Conservation (phyloP, 768 basidiomycete species). For the Lyophyllum semitale region DNA sequence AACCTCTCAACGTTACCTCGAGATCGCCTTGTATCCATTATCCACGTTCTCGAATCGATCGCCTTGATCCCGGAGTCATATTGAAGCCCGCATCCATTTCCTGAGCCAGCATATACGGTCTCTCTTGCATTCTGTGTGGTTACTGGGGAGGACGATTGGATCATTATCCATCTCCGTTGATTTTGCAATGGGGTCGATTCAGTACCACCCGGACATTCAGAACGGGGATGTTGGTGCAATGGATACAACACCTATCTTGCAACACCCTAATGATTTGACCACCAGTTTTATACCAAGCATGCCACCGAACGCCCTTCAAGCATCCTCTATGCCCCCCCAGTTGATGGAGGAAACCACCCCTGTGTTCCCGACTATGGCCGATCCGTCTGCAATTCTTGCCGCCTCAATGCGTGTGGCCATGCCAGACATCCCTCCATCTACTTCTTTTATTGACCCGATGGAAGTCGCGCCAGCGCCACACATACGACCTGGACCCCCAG, state of each 20-base stretch:
- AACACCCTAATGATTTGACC: constrained; percentile 26
- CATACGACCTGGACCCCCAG: constrained; percentile 31
- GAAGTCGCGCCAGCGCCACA: constrained; percentile 29
- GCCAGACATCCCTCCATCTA: constrained; percentile 32
- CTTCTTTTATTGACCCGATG: constrained; percentile 38
- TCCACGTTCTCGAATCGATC: constrained; percentile 24
- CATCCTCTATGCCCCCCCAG: constrained; percentile 22
- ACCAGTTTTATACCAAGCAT: constrained; percentile 22
- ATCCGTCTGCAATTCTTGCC: constrained; percentile 22
- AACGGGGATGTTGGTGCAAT: constrained; percentile 30
- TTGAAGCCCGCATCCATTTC: constrained; percentile 12
- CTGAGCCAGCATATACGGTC: constrained; percentile 11
- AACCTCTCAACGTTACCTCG: constrained; percentile 13
- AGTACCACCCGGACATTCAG: constrained; percentile 35
- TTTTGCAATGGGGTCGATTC: constrained; percentile 23
- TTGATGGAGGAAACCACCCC: constrained; percentile 33
- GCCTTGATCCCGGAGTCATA: constrained; percentile 20
- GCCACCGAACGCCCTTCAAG: constrained; percentile 17
- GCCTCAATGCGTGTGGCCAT: constrained; percentile 41
- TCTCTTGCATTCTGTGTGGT: constrained; percentile 6
- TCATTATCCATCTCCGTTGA: constrained; percentile 8
- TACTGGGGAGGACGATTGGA: constrained; percentile 5
- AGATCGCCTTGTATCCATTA: constrained; percentile 17
- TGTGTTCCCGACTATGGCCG: constrained; percentile 34
- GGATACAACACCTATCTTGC: constrained; percentile 35